phyloP scores from a whole-genome alignment of 2,329 filamentous ascomycete species.

The Huntiella abstrusa region DNA sequence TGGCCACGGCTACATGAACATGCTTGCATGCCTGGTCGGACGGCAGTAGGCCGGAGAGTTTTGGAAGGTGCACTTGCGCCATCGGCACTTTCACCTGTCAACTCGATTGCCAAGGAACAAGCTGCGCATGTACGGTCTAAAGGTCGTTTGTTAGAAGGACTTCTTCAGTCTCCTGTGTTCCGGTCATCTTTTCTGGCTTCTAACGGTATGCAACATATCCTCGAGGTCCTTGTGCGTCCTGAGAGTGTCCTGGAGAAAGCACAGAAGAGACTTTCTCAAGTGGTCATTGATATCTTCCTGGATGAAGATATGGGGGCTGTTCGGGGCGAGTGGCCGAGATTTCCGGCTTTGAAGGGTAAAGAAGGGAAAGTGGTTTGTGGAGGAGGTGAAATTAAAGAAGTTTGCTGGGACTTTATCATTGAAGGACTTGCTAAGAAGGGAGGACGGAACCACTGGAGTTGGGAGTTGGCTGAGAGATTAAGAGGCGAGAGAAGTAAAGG shows the following conservation, averaged over 20 bases:
- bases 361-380: conserved; percentile 18
- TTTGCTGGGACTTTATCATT: conserved; percentile 40
- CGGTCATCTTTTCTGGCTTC: conserved; percentile 34
- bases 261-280: conserved; percentile 34
- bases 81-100: background rate
- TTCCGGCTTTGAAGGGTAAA: conserved; percentile 18
- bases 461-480: conserved; percentile 22
- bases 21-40: conserved; percentile 19
- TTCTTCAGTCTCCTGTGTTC: conserved; percentile 35
- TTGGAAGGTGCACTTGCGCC: conserved; percentile 6
- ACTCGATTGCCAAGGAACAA: conserved; percentile 7
- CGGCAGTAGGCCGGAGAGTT: conserved; percentile 10
- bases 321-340: conserved; percentile 35
- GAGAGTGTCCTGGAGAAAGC: conserved; percentile 26
- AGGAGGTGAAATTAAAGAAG: conserved; percentile 22
- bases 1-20: conserved; percentile 26
- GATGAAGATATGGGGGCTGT: conserved; percentile 44
- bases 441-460: conserved; percentile 26
- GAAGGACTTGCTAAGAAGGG: conserved; percentile 21
- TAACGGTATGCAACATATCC: conserved; percentile 33
- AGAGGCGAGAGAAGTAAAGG: conserved; percentile 15
- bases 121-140: conserved; percentile 19
- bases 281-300: conserved; percentile 47
- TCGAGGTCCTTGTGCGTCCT: conserved; percentile 27
- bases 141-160: conserved; percentile 33